A percentile compares a stretch with the other conserved stretches of the same genome.
Evolutionary conservation across 1,139 yeast genomes (phyloP).

Genomic region (Arxiozyma telluris): DNA sequence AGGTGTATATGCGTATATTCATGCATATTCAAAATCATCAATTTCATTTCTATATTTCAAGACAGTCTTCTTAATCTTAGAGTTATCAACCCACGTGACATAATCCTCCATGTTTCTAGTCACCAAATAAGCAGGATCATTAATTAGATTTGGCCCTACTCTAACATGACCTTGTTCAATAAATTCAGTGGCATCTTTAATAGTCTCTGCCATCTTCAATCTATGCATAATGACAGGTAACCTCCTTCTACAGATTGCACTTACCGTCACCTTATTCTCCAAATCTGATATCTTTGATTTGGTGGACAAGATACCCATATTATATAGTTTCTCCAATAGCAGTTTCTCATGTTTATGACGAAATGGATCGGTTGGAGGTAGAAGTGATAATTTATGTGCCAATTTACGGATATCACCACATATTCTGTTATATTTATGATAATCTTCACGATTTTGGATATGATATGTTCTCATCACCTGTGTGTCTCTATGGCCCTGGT

Average conservation of each 20-base stretch:
- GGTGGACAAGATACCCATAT: slow-evolving; percentile 79
- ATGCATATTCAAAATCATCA: slow-evolving; percentile 58
- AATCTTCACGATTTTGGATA: slow-evolving; percentile 89
- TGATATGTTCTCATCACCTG: slow-evolving; percentile 94
- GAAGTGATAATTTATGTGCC: slow-evolving; percentile 73
- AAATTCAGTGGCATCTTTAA: slow-evolving; percentile 81
- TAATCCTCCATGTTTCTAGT: slow-evolving; percentile 93
- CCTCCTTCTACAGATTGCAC: slow-evolving; percentile 86
- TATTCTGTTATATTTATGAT: slow-evolving; percentile 81
- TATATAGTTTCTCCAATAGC: slow-evolving; percentile 73
- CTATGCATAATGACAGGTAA: slow-evolving; percentile 94
- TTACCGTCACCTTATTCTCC: slow-evolving; percentile 84
- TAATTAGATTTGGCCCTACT: slow-evolving; percentile 91
- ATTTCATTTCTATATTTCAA: slow-evolving; percentile 81
- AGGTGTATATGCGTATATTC: background rate
- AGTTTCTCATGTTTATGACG: slow-evolving; percentile 82
- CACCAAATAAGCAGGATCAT: slow-evolving; percentile 92
- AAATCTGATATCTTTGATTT: slow-evolving; percentile 87
- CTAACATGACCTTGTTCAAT: slow-evolving; percentile 96
- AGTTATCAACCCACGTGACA: slow-evolving; percentile 91
- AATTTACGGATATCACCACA: slow-evolving; percentile 86
- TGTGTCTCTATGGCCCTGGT: slow-evolving; percentile 87
- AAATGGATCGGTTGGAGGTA: slow-evolving; percentile 79
- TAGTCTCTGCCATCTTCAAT: slow-evolving; percentile 85
- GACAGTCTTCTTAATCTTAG: slow-evolving; percentile 85